Percentiles rank a stretch among this genome's conserved stretches.
phyloP scores from a whole-genome alignment of 179 eudicot species.

The Heliamphora pulchella region DNA sequence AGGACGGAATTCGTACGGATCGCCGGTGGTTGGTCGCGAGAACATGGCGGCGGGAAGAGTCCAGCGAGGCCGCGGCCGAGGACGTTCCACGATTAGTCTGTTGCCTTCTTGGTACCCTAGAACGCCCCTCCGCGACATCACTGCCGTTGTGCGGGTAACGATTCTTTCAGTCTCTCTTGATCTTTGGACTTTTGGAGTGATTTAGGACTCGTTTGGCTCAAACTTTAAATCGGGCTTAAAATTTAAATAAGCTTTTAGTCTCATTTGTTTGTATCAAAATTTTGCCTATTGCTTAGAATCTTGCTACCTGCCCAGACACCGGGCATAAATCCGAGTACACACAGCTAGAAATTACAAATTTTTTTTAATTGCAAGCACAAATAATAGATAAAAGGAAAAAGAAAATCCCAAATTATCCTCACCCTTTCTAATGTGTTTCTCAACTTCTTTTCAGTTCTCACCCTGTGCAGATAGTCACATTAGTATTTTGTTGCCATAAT shows the following conservation, averaged over 20 bases:
- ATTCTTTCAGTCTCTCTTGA: not conserved
- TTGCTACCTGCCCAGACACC: too few species aligned
- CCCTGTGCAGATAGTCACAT: not conserved
- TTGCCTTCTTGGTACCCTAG: slow-evolving; percentile 86
- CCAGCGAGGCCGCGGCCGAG: slow-evolving; percentile 18
- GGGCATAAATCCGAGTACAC: too few species aligned
- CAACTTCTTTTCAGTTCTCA: not conserved
- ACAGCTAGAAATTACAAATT: too few species aligned
- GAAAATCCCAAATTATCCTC: not conserved
- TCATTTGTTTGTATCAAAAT: too few species aligned
- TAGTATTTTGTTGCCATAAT: not conserved
- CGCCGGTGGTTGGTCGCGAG: slow-evolving; percentile 19
- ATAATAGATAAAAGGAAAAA: not conserved
- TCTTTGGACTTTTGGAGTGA: not conserved
- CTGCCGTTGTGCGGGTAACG: slow-evolving; percentile 59
- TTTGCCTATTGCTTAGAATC: too few species aligned
- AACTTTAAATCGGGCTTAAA: not conserved
- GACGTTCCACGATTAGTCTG: slow-evolving; percentile 24
- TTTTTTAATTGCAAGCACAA: not conserved
- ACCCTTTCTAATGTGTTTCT: not conserved
- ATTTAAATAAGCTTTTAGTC: not conserved
- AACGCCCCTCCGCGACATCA: slow-evolving; percentile 64
- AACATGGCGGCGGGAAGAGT: slow-evolving; percentile 15
- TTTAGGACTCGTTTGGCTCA: not conserved
- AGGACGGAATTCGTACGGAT: slow-evolving; percentile 20